Percentiles rank a stretch among this genome's conserved stretches.
Conservation (phyloP, 768 basidiomycete genomes). For the Suillus subalutaceus region DNA sequence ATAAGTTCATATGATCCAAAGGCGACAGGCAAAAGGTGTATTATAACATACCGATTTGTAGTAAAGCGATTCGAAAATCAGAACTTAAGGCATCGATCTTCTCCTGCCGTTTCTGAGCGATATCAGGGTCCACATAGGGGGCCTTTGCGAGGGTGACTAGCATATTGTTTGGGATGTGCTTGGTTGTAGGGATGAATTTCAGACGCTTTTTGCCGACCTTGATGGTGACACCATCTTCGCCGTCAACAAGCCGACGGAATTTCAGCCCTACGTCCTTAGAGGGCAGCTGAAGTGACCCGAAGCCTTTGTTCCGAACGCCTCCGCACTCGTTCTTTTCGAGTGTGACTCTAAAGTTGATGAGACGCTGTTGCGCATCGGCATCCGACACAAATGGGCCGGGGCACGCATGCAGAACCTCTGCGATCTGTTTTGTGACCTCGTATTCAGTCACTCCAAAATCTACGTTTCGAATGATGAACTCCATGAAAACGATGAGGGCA, state of each 20-base stretch:
- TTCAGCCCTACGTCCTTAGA: slow-evolving; percentile 39
- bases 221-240: slow-evolving; percentile 40
- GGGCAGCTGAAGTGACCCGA: slow-evolving; percentile 38
- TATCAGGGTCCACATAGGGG: slow-evolving; percentile 55
- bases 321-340: slow-evolving; percentile 53
- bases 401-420: slow-evolving; percentile 52
- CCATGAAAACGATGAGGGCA: slow-evolving; percentile 32
- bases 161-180: slow-evolving; percentile 16
- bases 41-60: slow-evolving; percentile 73
- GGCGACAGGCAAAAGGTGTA: not conserved
- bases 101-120: slow-evolving; percentile 49
- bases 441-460: slow-evolving; percentile 47
- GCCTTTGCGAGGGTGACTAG: slow-evolving; percentile 51
- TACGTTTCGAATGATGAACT: slow-evolving; percentile 38
- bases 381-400: slow-evolving; percentile 31
- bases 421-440: slow-evolving; percentile 60
- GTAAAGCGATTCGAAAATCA: slow-evolving; percentile 54
- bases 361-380: slow-evolving; percentile 19
- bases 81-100: slow-evolving; percentile 48
- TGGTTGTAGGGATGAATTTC: slow-evolving; percentile 24
- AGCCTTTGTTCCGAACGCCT: slow-evolving; percentile 61
- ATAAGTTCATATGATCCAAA: slow-evolving; percentile 1
- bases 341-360: slow-evolving; percentile 62
- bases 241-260: slow-evolving; percentile 48
- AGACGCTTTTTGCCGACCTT: slow-evolving; percentile 45